A percentile compares a stretch with the other conserved stretches of the same genome.
Evolutionary conservation across 176 grass and related monocot species (phyloP).

Genomic region (Bothriochloa decipiens): DNA sequence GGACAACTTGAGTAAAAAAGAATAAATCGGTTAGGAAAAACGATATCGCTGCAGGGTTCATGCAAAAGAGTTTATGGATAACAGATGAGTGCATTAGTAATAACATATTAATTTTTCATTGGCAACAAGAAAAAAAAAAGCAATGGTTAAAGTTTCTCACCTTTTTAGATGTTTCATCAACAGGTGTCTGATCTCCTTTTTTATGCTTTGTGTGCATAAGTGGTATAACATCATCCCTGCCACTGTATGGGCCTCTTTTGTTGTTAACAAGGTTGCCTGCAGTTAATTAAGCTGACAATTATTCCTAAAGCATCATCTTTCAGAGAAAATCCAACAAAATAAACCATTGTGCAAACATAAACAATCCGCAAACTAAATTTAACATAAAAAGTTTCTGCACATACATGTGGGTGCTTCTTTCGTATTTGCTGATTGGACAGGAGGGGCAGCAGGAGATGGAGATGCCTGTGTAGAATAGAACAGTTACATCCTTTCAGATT

Average conservation of each 20-base stretch:
- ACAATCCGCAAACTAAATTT: constrained; percentile 8
- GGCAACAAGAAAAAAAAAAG: not conserved
- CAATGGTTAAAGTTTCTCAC: constrained; percentile 43
- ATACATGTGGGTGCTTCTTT: constrained; percentile 60
- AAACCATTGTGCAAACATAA: constrained; percentile 31
- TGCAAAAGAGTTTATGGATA: not conserved
- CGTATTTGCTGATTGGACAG: constrained; percentile 26
- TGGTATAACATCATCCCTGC: constrained; percentile 42
- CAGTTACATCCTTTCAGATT: constrained; percentile 34
- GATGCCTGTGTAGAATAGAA: constrained; percentile 40
- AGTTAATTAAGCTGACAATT: constrained; percentile 41
- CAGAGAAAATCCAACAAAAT: constrained; percentile 2
- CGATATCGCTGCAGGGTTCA: not conserved
- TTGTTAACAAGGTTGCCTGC: constrained; percentile 41
- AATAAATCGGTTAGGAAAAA: not conserved
- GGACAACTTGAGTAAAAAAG: not conserved
- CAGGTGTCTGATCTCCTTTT: constrained; percentile 30
- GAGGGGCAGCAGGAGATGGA: constrained; percentile 35
- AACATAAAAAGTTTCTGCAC: constrained; percentile 29
- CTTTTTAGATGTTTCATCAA: constrained; percentile 42
- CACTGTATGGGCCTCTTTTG: constrained; percentile 42
- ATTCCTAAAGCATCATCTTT: constrained; percentile 31
- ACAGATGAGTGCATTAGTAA: not conserved
- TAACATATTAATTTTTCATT: not conserved
- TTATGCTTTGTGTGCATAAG: constrained; percentile 45